These are phyloP conservation scores for Botryotinia globosa DNA, from an alignment of 2,329 filamentous ascomycete species.

Conservation along the genomic window DNA sequence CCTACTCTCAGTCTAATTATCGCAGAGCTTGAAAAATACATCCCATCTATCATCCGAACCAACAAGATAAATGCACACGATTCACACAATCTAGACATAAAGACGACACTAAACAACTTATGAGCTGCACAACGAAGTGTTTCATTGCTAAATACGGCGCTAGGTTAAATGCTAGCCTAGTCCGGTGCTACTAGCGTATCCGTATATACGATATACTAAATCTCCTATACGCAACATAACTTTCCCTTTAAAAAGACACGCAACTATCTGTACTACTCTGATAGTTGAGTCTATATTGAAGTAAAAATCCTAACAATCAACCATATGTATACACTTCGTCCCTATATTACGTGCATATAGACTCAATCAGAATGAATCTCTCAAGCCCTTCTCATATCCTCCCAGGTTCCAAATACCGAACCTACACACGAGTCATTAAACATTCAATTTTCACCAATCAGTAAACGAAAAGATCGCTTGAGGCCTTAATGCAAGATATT, in stretches of 20 bases:
- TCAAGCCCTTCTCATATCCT: not conserved
- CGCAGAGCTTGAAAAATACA: no score
- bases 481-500: not conserved
- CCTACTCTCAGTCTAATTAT: no score
- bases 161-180: not conserved
- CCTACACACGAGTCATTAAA: not conserved
- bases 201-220: not conserved
- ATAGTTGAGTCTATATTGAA: not conserved
- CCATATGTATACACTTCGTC: not conserved
- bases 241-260: not conserved
- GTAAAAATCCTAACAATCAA: rapidly evolving
- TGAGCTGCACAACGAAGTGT: no score
- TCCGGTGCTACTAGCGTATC: not conserved
- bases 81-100: no score
- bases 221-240: not conserved
- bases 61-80: no score
- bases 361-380: not conserved
- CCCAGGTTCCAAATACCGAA: not conserved
- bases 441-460: not conserved
- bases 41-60: no score
- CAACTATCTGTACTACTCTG: not conserved
- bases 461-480: not conserved
- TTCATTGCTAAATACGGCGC: not conserved
- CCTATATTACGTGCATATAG: rapidly evolving
- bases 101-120: no score